Evolutionary conservation across 2,329 filamentous ascomycete species (phyloP), one percentile per base, ranked within the genome.

Genomic region (Sphaceloma murrayae): DNA sequence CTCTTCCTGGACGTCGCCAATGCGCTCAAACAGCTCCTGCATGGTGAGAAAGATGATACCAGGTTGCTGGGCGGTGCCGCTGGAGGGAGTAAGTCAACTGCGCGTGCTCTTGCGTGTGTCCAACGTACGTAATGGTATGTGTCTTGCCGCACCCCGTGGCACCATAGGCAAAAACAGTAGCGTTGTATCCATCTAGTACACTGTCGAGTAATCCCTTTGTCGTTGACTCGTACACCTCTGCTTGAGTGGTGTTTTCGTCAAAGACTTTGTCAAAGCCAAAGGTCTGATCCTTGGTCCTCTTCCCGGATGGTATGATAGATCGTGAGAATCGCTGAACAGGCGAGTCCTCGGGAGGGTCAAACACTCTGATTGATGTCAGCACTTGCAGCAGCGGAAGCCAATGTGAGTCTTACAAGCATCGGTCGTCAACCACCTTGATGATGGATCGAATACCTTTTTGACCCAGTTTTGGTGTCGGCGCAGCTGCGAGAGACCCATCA

Each of bases 21-120:
- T 94, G 63, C 89, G 85, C 67, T 98, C 91, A 58, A 98, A 98
- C 17, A 98, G 71, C 64, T 98, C 91, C 64, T 96, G 89, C 88
- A 98, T 98, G 1, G 91, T 96, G 56, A 98, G 68, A 66, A 96
- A 98, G 61, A 98, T 98, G 57, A 98, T 96, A 46, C 91, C 91
- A 0, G 91, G 91, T 58, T 94, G 83, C 60, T 94, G 84, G 1
- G 86, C 68, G 0, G 89, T 95, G 53, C 91, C 91, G 11, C 42
- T 45, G 16, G n/a, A 9, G 19, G 31, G 63, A 66, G 46, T 30
- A 16, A 43, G 14, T n/a, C 10, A n/a, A 11, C 11, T 26, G 4
- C 21, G 24, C 9, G 3, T 11, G 6, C 8, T 32, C 36, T 39
- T 46, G 29, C 16, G 13, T 26, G n/a, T 18, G 27, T 27, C 21